A percentile compares a stretch with the other conserved stretches of the same genome.
phyloP scores from a whole-genome alignment of 345 rosid species.

The Lenwebbia sp. region DNA sequence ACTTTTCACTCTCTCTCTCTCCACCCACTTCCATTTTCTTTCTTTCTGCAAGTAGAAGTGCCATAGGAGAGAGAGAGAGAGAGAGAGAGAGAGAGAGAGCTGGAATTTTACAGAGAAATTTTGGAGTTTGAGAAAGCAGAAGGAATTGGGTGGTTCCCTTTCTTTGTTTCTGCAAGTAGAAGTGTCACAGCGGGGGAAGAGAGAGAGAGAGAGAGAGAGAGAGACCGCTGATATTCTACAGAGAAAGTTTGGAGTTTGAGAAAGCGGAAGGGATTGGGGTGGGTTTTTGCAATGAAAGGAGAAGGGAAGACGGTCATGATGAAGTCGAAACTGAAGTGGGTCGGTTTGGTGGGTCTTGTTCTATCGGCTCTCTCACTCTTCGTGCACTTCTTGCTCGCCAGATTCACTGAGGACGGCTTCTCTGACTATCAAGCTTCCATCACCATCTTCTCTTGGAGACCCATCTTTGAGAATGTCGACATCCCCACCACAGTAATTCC shows the following conservation, averaged over 20 bases:
- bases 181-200: not conserved
- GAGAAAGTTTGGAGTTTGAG: not conserved
- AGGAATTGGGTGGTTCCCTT: not conserved
- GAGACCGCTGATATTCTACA: not conserved
- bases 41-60: not conserved
- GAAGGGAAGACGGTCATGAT: constrained; percentile 60
- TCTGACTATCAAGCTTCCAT: constrained; percentile 76
- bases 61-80: not conserved
- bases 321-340: constrained; percentile 89
- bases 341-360: constrained; percentile 64
- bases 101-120: not conserved
- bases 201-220: not conserved
- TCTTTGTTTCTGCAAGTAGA: not conserved
- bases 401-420: constrained; percentile 60
- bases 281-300: constrained; percentile 29
- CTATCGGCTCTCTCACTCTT: constrained; percentile 64
- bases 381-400: constrained; percentile 77
- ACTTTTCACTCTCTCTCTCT: not conserved
- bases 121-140: not conserved
- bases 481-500: constrained; percentile 33
- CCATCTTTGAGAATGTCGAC: constrained; percentile 60
- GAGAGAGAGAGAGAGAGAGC: not conserved
- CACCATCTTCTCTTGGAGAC: constrained; percentile 96
- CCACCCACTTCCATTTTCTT: not conserved
- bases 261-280: not conserved